Percentiles rank a stretch among this genome's conserved stretches.
Evolutionary conservation across 805 yeast species (phyloP).

Genomic region (Lipomyces spencermartinsiae): DNA sequence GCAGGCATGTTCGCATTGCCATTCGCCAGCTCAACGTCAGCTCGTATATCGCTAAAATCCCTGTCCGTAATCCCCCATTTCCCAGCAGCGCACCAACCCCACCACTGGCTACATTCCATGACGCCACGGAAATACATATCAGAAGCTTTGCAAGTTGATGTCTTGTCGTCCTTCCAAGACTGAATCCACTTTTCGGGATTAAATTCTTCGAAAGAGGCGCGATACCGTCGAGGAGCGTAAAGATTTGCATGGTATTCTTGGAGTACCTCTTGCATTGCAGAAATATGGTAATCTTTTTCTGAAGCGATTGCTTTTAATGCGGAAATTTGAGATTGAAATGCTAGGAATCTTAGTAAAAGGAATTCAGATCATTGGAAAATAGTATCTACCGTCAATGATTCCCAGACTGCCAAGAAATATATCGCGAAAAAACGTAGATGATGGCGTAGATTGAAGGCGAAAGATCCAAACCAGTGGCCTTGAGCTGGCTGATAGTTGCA

Average conservation of each 20-base stretch:
- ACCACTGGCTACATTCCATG: neutral
- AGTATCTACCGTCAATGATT: constrained; percentile 20
- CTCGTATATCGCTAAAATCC: neutral
- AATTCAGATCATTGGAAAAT: neutral
- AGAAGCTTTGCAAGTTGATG: constrained; percentile 1
- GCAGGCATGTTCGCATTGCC: neutral
- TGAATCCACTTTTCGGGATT: constrained; percentile 16
- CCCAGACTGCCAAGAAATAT: constrained; percentile 17
- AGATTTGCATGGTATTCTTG: constrained; percentile 13
- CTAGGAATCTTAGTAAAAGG: constrained; percentile 1
- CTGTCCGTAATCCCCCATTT: neutral
- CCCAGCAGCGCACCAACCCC: constrained; percentile 12
- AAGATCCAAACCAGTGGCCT: constrained; percentile 25
- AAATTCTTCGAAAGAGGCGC: constrained; percentile 12
- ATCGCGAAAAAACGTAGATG: neutral
- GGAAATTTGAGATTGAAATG: constrained; percentile 9
- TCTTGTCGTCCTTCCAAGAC: constrained; percentile 12
- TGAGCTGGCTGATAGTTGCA: constrained; percentile 4
- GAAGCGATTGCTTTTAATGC: constrained; percentile 11
- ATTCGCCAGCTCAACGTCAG: neutral
- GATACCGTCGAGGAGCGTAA: constrained; percentile 20
- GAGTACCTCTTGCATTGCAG: constrained; percentile 11
- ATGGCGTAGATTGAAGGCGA: constrained; percentile 6
- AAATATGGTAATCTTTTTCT: constrained; percentile 28
- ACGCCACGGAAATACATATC: constrained; percentile 4